Conservation (phyloP, 805 yeast species). For the Lachancea fermentati region DNA sequence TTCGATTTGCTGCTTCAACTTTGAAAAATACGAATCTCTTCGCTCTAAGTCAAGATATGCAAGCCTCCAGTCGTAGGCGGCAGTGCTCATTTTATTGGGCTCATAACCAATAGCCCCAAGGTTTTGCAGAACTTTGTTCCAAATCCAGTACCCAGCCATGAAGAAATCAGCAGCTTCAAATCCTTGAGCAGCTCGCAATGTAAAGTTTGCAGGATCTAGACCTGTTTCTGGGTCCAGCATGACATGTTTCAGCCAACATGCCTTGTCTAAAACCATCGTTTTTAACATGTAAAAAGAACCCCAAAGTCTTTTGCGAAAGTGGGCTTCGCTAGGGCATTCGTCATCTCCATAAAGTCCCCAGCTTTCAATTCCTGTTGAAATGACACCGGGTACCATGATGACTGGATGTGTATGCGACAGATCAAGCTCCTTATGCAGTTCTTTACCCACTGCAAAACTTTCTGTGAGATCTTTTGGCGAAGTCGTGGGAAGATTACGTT, state of each 20-base stretch:
- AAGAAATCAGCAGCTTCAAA: slow-evolving; percentile 96
- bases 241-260: slow-evolving; percentile 90
- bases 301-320: slow-evolving; percentile 91
- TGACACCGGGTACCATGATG: slow-evolving; percentile 92
- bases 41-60: slow-evolving; percentile 82
- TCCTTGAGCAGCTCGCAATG: slow-evolving; percentile 87
- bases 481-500: slow-evolving; percentile 13
- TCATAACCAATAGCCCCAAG: slow-evolving; percentile 92
- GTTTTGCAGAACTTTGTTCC: slow-evolving; percentile 94
- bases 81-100: slow-evolving; percentile 83
- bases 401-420: slow-evolving; percentile 66
- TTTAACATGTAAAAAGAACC: slow-evolving; percentile 94
- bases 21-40: slow-evolving; percentile 80
- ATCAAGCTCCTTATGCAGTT: slow-evolving; percentile 47
- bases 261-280: slow-evolving; percentile 85
- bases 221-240: slow-evolving; percentile 90
- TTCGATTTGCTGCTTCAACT: slow-evolving; percentile 71
- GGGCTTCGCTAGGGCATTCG: slow-evolving; percentile 77
- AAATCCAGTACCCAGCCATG: slow-evolving; percentile 97
- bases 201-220: slow-evolving; percentile 79
- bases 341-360: slow-evolving; percentile 78
- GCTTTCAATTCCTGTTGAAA: slow-evolving; percentile 88
- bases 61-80: slow-evolving; percentile 95
- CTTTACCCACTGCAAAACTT: slow-evolving; percentile 81
- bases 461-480: slow-evolving; percentile 52